Base-by-base conservation (phyloP, 805 yeast species). In the Sungouiozyma intestinalis region DNA sequence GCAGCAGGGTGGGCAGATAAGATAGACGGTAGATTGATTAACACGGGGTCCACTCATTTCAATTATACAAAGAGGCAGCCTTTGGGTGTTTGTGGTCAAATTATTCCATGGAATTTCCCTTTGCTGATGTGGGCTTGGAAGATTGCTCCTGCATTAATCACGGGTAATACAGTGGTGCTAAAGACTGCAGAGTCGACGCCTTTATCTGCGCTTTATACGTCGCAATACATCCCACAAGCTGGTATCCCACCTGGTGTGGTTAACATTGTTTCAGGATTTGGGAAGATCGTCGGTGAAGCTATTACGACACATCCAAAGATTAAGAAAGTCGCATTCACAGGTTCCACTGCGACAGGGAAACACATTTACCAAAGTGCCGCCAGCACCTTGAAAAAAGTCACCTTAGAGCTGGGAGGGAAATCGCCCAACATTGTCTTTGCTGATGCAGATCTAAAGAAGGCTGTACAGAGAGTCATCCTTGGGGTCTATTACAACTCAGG, bases 81-180 rank as follows among this genome's bases (percentile, higher is more conserved):
- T 47, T 69, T 81, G 52, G 95, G 94, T 62, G 92, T 84, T 42
- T 80, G 88, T 65, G 87, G 92, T 47, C 86, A 83, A 61, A 81
- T 85, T 53, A 84, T 84, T 56, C 94, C 95, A 54, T 85, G 94
- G 94, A 85, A 85, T 68, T 85, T 85, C 76, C 95, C 95, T 50
- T 69, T 84, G 58, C 72, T 85, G 67, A 81, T 84, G 81, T 76
- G 84, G 69, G 73, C 90, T 36, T 85, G 94, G 86, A 85, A 85
- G 57, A 68, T 85, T 50, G 88, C 86, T 48, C 94, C 95, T 33
- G 87, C 90, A 45, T 68, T 85, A 54, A 81, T 87, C 48, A 79
- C 94, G 39, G 94, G 92, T 65, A 83, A 84, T 71, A 77, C 92
- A 39, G 79, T 82, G 50, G 83, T 85, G 41, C 71, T 85, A 66